Base-by-base conservation (phyloP, 768 basidiomycete genomes). In the Pleurotus djamor region DNA sequence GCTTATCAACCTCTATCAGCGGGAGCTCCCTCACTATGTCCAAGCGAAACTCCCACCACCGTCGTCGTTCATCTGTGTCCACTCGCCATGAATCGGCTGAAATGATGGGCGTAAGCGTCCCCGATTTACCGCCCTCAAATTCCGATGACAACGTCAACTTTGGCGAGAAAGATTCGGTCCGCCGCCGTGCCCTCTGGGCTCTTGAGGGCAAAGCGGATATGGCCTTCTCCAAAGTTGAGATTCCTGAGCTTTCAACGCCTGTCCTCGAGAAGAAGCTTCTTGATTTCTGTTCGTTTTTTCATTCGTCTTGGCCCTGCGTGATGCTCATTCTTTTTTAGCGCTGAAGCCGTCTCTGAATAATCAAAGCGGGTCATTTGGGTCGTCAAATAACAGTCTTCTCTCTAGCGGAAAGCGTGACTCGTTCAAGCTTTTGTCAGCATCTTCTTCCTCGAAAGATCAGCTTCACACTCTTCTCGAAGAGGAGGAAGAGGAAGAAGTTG, bases 51-150 rank as follows among this genome's bases (percentile, higher is more conserved):
- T 95, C 94, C 0, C 92, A 93, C 65, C 94, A 96, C 66, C 82
- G 85, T 12, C 91, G 94, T 50, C 84, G 85, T 44, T 94, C 93
- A 1, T 93, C 91, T 28, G 92, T 96, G 32, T 93, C 94, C 8
- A 96, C 94, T 43, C 87, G 93, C 61, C 83, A 82, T 64, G 94
- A 96, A 76, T 94, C 92, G 16, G 89, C 92, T 14, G 94, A 96
- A 66, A 77, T 96, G 67, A 95, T 96, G 91, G 92, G 92, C 32
- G 83, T 92, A 10, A 74, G 88, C 21, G 75, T 91, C 41, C 86
- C 89, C 10, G 84, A 87, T 61, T 79, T 92, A 28, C 84, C 86
- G 4, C 65, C 81, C 7, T 82, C 84, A 1, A 75, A 77, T 32
- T 78, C 85, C 1, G 87, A 92, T 35, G 86, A 89, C 68, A 85